A percentile compares a stretch with the other conserved stretches of the same genome.
phyloP scores from a whole-genome alignment of 371 early-diverging fungal genomes.

The Synchytrium microbalum region DNA sequence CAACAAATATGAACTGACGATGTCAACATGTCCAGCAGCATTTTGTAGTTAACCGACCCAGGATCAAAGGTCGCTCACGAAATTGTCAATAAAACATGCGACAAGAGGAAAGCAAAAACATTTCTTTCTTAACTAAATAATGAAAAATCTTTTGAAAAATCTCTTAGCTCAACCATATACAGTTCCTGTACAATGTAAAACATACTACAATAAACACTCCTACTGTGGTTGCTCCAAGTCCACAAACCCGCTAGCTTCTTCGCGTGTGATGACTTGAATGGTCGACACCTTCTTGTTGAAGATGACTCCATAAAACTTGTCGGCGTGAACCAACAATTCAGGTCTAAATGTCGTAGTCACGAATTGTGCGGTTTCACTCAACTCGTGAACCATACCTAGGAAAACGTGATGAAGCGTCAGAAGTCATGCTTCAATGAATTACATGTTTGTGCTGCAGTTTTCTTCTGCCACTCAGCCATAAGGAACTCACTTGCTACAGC shows the following conservation, averaged over 20 bases:
- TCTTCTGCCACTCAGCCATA: no score
- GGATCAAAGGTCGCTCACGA: no score
- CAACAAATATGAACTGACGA: no score
- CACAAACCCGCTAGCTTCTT: constrained; percentile 62
- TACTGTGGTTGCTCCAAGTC: constrained; percentile 35
- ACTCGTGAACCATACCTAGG: constrained; percentile 78
- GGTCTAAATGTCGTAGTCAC: constrained; percentile 97
- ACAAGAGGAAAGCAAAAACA: no score
- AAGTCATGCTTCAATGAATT: background rate
- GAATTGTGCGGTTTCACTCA: constrained; percentile 86
- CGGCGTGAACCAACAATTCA: constrained; percentile 82
- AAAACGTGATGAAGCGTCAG: constrained; percentile 7
- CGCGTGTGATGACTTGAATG: constrained; percentile 57
- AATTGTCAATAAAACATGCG: no score
- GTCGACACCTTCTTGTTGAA: constrained; percentile 78
- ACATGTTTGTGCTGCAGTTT: background rate
- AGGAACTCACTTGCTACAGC: constrained; percentile 71
- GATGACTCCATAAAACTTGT: constrained; percentile 95
- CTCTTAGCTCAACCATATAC: no score
- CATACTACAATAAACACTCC: no score
- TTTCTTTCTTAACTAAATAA: no score
- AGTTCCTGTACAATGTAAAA: no score
- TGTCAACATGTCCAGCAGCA: no score
- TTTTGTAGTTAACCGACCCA: no score
- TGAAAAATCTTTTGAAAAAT: no score